A percentile compares a stretch with the other conserved stretches of the same genome.
phyloP scores from a whole-genome alignment of 1,284 basidiomycete species.

The Cryptococcus maquisensis region DNA sequence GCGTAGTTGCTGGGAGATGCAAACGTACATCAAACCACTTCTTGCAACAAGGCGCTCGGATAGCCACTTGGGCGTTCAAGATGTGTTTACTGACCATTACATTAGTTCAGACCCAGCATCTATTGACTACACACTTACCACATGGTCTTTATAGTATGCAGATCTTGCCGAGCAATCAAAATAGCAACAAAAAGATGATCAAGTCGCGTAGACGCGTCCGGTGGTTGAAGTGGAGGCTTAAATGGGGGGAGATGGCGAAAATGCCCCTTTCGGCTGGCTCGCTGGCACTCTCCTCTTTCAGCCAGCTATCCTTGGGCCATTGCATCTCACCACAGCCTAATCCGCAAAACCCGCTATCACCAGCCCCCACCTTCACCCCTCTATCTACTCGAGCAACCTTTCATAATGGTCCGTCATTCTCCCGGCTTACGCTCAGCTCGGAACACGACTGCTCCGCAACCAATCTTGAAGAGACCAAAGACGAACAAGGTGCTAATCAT shows the following conservation, averaged over 20 bases:
- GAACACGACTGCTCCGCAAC: neutral
- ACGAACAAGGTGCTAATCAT: too few species aligned
- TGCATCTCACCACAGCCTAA: neutral
- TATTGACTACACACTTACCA: too few species aligned
- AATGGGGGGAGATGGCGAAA: neutral
- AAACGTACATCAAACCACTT: slow-evolving; percentile 75
- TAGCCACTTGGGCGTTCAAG: slow-evolving; percentile 86
- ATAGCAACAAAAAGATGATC: too few species aligned
- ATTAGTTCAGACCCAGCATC: too few species aligned
- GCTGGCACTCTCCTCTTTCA: neutral
- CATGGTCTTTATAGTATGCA: neutral
- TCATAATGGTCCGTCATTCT: slow-evolving; percentile 9
- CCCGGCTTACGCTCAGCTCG: neutral
- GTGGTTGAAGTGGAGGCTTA: slow-evolving; percentile 9
- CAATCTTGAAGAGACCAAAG: neutral
- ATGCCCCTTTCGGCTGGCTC: neutral
- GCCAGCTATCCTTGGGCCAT: neutral
- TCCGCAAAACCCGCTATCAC: neutral
- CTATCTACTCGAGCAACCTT: neutral
- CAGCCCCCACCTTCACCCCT: neutral
- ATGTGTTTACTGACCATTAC: slow-evolving; percentile 70
- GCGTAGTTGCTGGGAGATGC: neutral
- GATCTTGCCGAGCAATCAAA: too few species aligned
- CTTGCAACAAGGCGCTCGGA: slow-evolving; percentile 90
- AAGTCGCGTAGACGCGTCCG: too few species aligned